Evolutionary conservation across 306 rosid genomes (phyloP), one percentile per base, ranked within the genome.

Genomic region (Astragalus glycyphyllos): DNA sequence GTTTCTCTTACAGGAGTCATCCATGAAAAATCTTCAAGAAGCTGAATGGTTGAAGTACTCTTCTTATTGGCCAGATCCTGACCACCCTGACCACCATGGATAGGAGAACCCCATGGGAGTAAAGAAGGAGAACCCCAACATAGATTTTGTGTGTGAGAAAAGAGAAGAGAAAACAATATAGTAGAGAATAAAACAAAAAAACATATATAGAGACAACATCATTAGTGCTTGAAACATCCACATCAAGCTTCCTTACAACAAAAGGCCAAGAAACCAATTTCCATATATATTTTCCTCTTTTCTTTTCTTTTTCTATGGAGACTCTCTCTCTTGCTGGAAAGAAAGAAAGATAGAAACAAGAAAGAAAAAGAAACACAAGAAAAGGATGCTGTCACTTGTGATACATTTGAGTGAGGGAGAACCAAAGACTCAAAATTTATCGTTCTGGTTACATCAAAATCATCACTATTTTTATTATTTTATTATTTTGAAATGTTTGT

Each of bases 21-120:
- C 95, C 38, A 88, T 91, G 41, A 20, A 83, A 78, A 89, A 85
- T 72, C 85, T 75, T 20, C 91, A 92, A 82, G 99, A 91, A 77
- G 81, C 89, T 62, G 99, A 94, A 58, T 94, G 99, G 99, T 80
- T 94, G 92, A 94, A 91, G 77, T 94, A 91, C 80, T 87, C 99
- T 51, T 72, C 98, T 64, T 94, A 83, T 69, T 94, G 99, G 99
- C 86, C 96, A 58, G 97, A 91, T 60, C 88, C 98, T 68, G 82
- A 83, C 81, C 76, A 83, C 73, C 84, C 87, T 38, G 79, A 88
- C 6, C 66, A 13, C 75, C 96, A 89, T 75, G 91, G 91, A 65
- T 89, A 85, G 79, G 46, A n/a, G n/a, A n/a, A n/a, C n/a, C n/a
- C n/a, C n/a, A n/a, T n/a, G n/a, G n/a, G n/a, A 75, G 60, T 66